Percentiles rank a stretch among this genome's conserved stretches.
Conservation (phyloP, 805 yeast genomes). For the Blastobotrys mokoenaii region DNA sequence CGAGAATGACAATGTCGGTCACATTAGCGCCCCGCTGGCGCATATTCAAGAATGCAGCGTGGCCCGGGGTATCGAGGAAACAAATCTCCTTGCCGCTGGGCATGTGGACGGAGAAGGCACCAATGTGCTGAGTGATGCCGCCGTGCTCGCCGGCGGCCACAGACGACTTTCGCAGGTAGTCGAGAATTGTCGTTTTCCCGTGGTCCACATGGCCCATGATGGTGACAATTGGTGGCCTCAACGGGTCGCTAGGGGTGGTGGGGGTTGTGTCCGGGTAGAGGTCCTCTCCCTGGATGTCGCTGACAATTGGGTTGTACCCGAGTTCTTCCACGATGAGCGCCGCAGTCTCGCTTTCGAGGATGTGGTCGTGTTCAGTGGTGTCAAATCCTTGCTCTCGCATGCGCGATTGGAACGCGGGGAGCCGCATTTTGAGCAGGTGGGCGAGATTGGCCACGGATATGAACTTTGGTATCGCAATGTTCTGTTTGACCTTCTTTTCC, state of each 20-base stretch:
- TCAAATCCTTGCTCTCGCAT: conserved; percentile 68
- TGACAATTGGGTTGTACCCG: conserved; percentile 44
- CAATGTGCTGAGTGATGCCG: conserved; percentile 96
- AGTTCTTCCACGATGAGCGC: conserved; percentile 82
- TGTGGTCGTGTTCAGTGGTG: conserved; percentile 57
- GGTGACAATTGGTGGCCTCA: conserved; percentile 90
- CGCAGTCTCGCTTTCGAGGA: conserved; percentile 81
- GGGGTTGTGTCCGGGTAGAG: conserved; percentile 46
- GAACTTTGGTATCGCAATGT: conserved; percentile 53
- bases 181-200: conserved; percentile 92
- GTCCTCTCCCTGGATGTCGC: conserved; percentile 51
- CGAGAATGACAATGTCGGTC: conserved; percentile 86
- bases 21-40: conserved; percentile 92
- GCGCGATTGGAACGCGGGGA: conserved; percentile 48
- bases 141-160: conserved; percentile 84
- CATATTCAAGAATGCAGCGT: conserved; percentile 93
- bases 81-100: conserved; percentile 76
- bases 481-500: conserved; percentile 7
- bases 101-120: conserved; percentile 86
- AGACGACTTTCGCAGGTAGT: conserved; percentile 74
- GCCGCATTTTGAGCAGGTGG: conserved; percentile 55
- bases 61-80: conserved; percentile 95
- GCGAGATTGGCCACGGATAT: conserved; percentile 75
- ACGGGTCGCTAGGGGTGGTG: conserved; percentile 43
- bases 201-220: conserved; percentile 99